Evolutionary conservation across 2,329 filamentous ascomycete genomes (phyloP).

Genomic region (Fusarium bactridioides): DNA sequence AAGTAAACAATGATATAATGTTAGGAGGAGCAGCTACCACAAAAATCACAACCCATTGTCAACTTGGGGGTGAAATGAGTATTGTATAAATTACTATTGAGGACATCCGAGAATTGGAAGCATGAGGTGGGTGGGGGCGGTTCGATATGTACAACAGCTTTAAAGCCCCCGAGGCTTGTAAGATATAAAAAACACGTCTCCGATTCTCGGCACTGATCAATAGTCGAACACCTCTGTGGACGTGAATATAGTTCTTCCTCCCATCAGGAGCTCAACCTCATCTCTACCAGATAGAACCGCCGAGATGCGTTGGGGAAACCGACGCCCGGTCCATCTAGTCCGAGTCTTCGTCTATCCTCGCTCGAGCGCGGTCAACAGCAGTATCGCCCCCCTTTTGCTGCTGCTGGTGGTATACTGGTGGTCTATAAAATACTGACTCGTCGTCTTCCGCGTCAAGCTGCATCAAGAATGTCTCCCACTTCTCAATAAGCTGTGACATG

Average conservation of each 20-base stretch:
- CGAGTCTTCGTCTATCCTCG: constrained; percentile 67
- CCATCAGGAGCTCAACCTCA: background rate
- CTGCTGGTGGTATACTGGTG: constrained; percentile 64
- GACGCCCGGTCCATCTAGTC: constrained; percentile 51
- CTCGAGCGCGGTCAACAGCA: constrained; percentile 66
- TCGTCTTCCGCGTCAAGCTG: constrained; percentile 95
- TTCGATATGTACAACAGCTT: constrained; percentile 48
- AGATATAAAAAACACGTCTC: constrained; percentile 46
- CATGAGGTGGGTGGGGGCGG: constrained; percentile 34
- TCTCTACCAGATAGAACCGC: constrained; percentile 24
- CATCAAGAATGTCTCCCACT: constrained; percentile 98
- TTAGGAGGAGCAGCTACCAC: background rate
- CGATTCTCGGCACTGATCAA: constrained; percentile 36
- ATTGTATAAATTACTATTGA: constrained; percentile 33
- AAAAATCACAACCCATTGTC: background rate
- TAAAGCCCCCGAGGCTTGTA: constrained; percentile 46
- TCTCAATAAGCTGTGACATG: constrained; percentile 69
- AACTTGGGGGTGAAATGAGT: constrained; percentile 17
- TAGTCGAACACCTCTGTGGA: constrained; percentile 22
- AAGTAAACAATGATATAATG: constrained; percentile 47
- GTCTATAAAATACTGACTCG: constrained; percentile 71
- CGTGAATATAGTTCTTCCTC: constrained; percentile 10
- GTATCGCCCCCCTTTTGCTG: constrained; percentile 63
- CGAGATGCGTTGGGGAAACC: constrained; percentile 12
- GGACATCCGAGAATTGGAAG: constrained; percentile 16